These are phyloP conservation scores for Pseudophaeomoniella oleicola DNA, from an alignment of 2,329 filamentous ascomycete genomes.

Conservation along the genomic window DNA sequence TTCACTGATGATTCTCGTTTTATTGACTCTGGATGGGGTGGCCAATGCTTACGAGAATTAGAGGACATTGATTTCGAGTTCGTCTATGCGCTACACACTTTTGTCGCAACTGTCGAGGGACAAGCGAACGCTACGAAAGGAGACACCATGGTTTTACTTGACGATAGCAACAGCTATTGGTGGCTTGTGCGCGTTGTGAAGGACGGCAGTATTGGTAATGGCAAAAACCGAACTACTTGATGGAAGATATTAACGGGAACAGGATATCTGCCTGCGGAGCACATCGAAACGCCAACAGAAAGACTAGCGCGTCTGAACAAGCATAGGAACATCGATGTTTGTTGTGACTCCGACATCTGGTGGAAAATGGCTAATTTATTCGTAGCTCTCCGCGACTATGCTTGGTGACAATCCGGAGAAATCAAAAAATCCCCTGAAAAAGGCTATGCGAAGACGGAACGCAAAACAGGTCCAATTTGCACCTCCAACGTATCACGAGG, in stretches of 20 bases:
- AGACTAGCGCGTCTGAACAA: slow-evolving; percentile 88
- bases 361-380: slow-evolving; percentile 9
- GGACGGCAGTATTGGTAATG: slow-evolving; percentile 77
- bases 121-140: slow-evolving; percentile 97
- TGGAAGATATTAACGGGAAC: slow-evolving; percentile 10
- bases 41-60: slow-evolving; percentile 77
- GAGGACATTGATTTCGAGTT: slow-evolving; percentile 99
- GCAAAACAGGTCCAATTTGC: slow-evolving; percentile 79
- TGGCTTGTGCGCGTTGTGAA: slow-evolving; percentile 96
- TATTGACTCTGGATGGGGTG: slow-evolving; percentile 59
- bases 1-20: slow-evolving; percentile 45
- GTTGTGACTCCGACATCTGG: slow-evolving; percentile 18
- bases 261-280: slow-evolving; percentile 94
- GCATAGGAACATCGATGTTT: slow-evolving; percentile 91
- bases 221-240: background rate
- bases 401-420: slow-evolving; percentile 63
- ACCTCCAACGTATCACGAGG: slow-evolving; percentile 73
- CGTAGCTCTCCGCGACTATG: slow-evolving; percentile 54
- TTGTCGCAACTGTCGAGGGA: slow-evolving; percentile 92
- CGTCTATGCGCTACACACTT: slow-evolving; percentile 94
- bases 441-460: slow-evolving; percentile 67
- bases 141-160: slow-evolving; percentile 94
- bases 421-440: slow-evolving; percentile 67
- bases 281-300: slow-evolving; percentile 96
- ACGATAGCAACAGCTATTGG: slow-evolving; percentile 99